A percentile compares a stretch with the other conserved stretches of the same genome.
phyloP scores from a whole-genome alignment of 2,329 filamentous ascomycete species.

The Herpomyces periplanetae region DNA sequence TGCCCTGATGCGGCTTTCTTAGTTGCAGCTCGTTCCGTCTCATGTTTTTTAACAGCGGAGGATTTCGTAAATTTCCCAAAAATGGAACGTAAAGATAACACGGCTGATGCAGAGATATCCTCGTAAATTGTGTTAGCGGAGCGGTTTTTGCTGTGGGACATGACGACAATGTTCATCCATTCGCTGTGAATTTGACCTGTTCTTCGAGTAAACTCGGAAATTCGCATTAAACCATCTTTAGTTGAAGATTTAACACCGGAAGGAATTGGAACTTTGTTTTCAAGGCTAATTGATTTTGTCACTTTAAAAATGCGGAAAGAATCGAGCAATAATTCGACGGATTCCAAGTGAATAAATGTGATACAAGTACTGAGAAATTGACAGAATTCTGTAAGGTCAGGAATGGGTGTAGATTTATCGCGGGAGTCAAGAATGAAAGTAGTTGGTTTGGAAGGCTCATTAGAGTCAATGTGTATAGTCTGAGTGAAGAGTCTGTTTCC shows the following conservation, averaged over 20 bases:
- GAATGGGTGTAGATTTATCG: constrained; percentile 48
- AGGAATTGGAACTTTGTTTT: constrained; percentile 28
- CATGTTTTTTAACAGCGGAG: constrained; percentile 15
- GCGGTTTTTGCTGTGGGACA: constrained; percentile 18
- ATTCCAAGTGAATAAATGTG: constrained; percentile 64
- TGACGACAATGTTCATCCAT: constrained; percentile 57
- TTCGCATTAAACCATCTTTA: constrained; percentile 53
- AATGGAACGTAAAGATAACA: constrained; percentile 10
- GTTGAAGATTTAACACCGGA: constrained; percentile 42
- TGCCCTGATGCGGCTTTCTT: constrained; percentile 26
- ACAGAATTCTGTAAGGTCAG: constrained; percentile 43
- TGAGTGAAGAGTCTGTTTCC: constrained; percentile 86
- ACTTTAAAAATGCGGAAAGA: constrained; percentile 41
- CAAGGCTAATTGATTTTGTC: constrained; percentile 49
- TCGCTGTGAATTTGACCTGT: constrained; percentile 66
- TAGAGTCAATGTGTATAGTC: constrained; percentile 28
- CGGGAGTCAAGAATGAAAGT: constrained; percentile 84
- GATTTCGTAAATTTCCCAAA: constrained; percentile 11
- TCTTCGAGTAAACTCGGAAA: constrained; percentile 38
- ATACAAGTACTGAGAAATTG: constrained; percentile 81
- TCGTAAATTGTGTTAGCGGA: neutral
- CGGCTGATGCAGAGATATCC: constrained; percentile 12
- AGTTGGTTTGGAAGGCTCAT: constrained; percentile 26
- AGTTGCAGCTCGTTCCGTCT: constrained; percentile 16
- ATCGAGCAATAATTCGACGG: constrained; percentile 64